These are phyloP conservation scores for Aspergillus sp. DNA, from an alignment of 2,329 filamentous ascomycete species.

Conservation along the genomic window DNA sequence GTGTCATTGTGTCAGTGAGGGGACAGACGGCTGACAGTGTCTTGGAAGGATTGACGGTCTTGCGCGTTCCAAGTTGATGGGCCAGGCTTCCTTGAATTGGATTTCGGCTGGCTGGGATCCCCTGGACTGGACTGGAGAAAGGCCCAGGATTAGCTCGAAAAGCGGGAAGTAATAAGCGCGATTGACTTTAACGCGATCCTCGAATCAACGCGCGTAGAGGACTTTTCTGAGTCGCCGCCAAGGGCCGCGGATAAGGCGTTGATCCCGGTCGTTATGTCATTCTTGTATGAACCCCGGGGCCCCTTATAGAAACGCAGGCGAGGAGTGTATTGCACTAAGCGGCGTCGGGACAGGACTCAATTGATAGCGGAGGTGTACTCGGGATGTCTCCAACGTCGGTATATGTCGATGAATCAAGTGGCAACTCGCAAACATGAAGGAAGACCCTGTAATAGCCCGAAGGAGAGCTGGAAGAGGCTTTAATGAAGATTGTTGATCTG, in stretches of 20 bases:
- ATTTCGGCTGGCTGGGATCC: constrained; percentile 13
- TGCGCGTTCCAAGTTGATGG: constrained; percentile 3
- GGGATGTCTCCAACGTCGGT: not conserved
- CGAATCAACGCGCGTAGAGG: constrained; percentile 29
- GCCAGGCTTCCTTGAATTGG: constrained; percentile 1
- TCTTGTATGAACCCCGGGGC: not conserved
- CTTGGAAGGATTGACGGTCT: not conserved
- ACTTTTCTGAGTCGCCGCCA: constrained; percentile 24
- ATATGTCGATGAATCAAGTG: not conserved
- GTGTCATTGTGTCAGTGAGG: too few species aligned
- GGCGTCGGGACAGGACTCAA: not conserved
- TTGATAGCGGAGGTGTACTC: not conserved
- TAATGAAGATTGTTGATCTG: constrained; percentile 9
- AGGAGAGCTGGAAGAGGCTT: not conserved
- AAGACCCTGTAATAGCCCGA: not conserved
- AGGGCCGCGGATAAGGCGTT: constrained; percentile 19
- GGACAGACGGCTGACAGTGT: too few species aligned
- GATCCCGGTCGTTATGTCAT: constrained; percentile 19
- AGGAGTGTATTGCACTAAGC: not conserved
- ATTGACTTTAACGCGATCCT: constrained; percentile 23
- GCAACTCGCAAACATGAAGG: not conserved
- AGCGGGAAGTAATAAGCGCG: constrained; percentile 23
- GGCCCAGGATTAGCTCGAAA: not conserved
- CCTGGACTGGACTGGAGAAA: constrained; percentile 9
- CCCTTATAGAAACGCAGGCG: constrained; percentile 4